Base-by-base conservation (phyloP, 164 flowering plant species). In the Stephania cephalantha region DNA sequence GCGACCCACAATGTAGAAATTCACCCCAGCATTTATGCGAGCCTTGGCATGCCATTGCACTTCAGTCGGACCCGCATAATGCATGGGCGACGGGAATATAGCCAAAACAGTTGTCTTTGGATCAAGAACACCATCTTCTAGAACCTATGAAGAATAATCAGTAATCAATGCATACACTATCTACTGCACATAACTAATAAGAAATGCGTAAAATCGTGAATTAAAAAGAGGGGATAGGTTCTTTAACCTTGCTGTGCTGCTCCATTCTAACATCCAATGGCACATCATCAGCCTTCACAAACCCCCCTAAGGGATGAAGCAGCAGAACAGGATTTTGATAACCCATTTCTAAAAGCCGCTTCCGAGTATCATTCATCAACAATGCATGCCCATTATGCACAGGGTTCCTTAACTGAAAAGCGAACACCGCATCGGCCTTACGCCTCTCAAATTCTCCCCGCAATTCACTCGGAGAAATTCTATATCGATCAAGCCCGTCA, bases 11-110 rank as follows among this genome's bases (percentile, higher is more conserved):
- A 95, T 95, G 64, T 95, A 94, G 81, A 92, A 94, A 82, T 94
- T 94, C 69, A 95, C 98, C 68, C 98, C 98, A 9, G 98, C 97
- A 86, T 94, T 94, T 76, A 93, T 88, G 72, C 98, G 81, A 70
- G 95, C 95, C 85, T 95, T 95, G 68, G 98, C 98, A 89, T 95
- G 98, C 98, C 98, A 95, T 68, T 93, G 98, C 46, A 95, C 98
- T 84, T 95, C 97, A 73, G 98, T 95, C 65, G 98, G 98, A 70
- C 98, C 97, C 0, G 98, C 97, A 85, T 95, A 95, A 80, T 90
- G 98, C 98, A 95, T 95, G 44, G 98, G 98, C 74, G 98, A 95
- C 31, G 97, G 98, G 77, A 95, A 95, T 77, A 93, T 95, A 20
- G 97, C 75, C 69, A 95, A 97, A 74, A 95, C 83, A 22, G 98